Evolutionary conservation across 108 stramenopile genomes (phyloP).

Genomic region (Skeletonema costatum): DNA sequence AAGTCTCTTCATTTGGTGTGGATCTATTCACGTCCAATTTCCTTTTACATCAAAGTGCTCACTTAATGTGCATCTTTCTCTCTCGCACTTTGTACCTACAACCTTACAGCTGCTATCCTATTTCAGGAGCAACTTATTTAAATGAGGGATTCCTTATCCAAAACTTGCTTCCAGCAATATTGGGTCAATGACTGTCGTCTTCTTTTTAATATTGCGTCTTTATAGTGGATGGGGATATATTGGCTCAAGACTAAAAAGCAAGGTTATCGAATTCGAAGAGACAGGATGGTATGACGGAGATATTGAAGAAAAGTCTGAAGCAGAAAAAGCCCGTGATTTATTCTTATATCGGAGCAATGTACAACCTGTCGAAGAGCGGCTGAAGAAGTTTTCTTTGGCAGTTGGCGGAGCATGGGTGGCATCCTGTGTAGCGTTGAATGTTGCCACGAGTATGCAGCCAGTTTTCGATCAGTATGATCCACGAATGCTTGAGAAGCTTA

Average conservation of each 20-base stretch:
- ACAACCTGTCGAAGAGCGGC: constrained; percentile 71
- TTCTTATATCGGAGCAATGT: constrained; percentile 80
- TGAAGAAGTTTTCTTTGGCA: constrained; percentile 57
- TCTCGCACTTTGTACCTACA: neutral
- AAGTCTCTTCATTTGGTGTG: constrained; percentile 9
- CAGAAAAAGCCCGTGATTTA: constrained; percentile 71
- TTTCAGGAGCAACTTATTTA: constrained; percentile 81
- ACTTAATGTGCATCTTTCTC: neutral
- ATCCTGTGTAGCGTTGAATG: constrained; percentile 71
- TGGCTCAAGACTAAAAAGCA: constrained; percentile 74
- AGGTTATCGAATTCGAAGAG: constrained; percentile 88
- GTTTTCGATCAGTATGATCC: constrained; percentile 87
- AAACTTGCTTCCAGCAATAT: constrained; percentile 76
- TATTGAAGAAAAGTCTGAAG: constrained; percentile 74
- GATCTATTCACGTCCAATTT: constrained; percentile 3
- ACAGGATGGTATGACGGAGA: constrained; percentile 89
- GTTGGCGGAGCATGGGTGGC: constrained; percentile 65
- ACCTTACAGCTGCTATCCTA: constrained; percentile 65
- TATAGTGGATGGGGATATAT: constrained; percentile 88
- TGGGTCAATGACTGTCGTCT: constrained; percentile 61
- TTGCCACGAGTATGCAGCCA: constrained; percentile 59
- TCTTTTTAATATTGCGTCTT: constrained; percentile 68
- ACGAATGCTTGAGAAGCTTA: constrained; percentile 66
- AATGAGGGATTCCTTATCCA: constrained; percentile 77
- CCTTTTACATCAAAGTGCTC: neutral